Base-by-base conservation (phyloP, 2,329 filamentous ascomycete genomes). In the Xylariaceae sp. region DNA sequence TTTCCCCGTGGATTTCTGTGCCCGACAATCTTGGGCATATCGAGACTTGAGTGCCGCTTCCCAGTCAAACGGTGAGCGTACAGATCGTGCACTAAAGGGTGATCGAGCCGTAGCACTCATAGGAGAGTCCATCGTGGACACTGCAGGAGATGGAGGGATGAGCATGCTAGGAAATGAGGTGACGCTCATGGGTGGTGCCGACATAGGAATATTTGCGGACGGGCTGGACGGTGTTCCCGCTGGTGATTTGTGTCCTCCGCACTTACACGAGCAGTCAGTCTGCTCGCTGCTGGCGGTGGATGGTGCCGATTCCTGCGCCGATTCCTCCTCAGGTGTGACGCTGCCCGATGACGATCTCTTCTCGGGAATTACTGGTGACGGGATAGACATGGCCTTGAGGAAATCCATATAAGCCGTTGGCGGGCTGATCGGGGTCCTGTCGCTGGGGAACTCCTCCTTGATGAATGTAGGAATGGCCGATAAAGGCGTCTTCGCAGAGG, bases 401-500 rank as follows among this genome's bases (percentile, higher is more conserved):
- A 97, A 97, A 66, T 97, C 91, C 60, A 90, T 87, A 69, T 97
- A 97, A 52, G 93, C 92, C 18, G 82, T 78, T 3, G 93, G 93
- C 47, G 93, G 93, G 47, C 89, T 95, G 69, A 97, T 96, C 45
- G 92, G 92, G 5, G 92, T 97, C 73, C 85, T 87, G 52, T 84
- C 72, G 72, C 53, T 85, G 78, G 64, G 60, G 47, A 62, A 68
- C 61, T 88, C 81, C 49, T 75, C 74, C 71, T 92, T 93, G 76
- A 92, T 82, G 62, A 81, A 78, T 51, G 76, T 75, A 28, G 71
- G 72, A n/a, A 71, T 57, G n/a, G 73, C 73, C 17, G 84, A 84
- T 65, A 88, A 78, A 45, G 89, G 89, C 59, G 86, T 92, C 60
- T 80, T 82, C 45, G 86, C 91, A 60, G 80, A 82, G 43, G 86